Evolutionary conservation across 2,329 filamentous ascomycete species (phyloP), one percentile per base, ranked within the genome.

Genomic region (Talaromyces amestolkiae): DNA sequence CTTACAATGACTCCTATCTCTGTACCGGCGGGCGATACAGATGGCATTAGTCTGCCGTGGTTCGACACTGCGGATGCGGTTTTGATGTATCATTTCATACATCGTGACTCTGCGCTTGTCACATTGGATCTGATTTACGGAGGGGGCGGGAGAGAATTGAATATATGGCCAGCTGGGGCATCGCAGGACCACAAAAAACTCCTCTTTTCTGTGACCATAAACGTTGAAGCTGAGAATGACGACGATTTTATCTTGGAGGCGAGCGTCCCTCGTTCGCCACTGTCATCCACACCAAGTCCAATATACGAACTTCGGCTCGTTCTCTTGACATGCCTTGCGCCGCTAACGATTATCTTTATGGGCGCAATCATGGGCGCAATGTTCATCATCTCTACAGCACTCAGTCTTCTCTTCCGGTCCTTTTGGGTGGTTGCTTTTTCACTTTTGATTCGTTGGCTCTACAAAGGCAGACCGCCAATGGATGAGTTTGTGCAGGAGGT

Each of bases 41-140:
- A 65, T 59, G 63, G 63, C 7, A 24, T 61, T n/a, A 61, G 33
- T 45, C 9, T 65, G 24, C 63, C 63, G 6, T 65, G 63, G 63
- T 65, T 65, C n/a, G 56, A 65, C 19, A 54, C 45, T 7, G 63
- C 63, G 7, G 63, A 65, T 9, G 54, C 63, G n/a, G 45, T 60
- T 1, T 19, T 65, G 37, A 65, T 65, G 56, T 65, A 24, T 43
- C 24, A 65, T 45, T 61, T 61, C 17, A 43, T 61, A 24, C n/a
- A 45, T 47, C 56, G 35, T 31, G 63, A 65, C 39, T 11, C 45
- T n/a, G 63, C 56, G 3, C 33, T 43, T 1, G 27, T 65, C 24
- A 65, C 10, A 43, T 19, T 65, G n/a, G 45, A 33, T 10, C 47
- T 53, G 33, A 27, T n/a, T 11, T 65, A n/a, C 10, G 10, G n/a